A percentile compares a stretch with the other conserved stretches of the same genome.
Conservation (phyloP, 129 eudicot genomes). For the Saussurea involucrata region DNA sequence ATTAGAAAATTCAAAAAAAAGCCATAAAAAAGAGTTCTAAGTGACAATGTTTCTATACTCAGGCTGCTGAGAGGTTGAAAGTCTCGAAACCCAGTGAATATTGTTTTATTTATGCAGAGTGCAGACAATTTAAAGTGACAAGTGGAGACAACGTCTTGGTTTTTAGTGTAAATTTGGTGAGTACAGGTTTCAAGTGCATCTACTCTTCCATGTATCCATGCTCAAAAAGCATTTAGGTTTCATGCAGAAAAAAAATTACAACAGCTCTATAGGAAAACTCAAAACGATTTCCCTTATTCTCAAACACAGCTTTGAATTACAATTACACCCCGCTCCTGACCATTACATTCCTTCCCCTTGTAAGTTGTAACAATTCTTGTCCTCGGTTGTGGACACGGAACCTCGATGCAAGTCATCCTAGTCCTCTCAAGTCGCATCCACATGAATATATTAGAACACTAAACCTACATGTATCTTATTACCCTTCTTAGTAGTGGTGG, state of each 20-base stretch:
- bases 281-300: not conserved
- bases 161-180: conserved; percentile 6
- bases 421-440: not conserved
- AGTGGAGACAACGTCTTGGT: not conserved
- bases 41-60: not conserved
- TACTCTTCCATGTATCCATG: not conserved
- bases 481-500: not conserved
- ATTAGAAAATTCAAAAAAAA: not conserved
- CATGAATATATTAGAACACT: not conserved
- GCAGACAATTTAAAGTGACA: not conserved
- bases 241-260: not conserved
- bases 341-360: not conserved
- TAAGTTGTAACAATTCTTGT: too few species aligned
- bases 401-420: not conserved
- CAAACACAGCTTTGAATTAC: not conserved
- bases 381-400: not conserved
- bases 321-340: not conserved
- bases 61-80: not conserved
- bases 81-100: not conserved
- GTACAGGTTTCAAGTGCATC: not conserved
- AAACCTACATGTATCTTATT: conserved; percentile 1
- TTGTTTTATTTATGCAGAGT: not conserved
- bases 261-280: not conserved
- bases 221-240: not conserved
- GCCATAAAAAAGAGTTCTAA: not conserved